Evolutionary conservation across 1,284 basidiomycete species (phyloP), one percentile per base, ranked within the genome.

Genomic region (Cryptococcus neoformans): DNA sequence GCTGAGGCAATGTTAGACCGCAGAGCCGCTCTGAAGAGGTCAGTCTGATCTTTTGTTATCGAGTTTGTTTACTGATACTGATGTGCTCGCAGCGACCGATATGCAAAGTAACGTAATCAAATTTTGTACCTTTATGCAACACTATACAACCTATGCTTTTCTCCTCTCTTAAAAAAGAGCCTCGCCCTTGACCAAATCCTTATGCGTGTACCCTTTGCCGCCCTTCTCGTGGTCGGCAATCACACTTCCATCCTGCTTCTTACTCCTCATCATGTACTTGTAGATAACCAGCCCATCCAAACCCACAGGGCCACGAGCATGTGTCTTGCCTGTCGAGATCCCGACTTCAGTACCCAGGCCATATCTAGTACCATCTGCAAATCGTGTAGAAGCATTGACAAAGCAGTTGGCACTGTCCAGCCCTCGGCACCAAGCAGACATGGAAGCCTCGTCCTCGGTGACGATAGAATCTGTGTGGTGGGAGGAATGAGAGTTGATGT

Each of bases 291-390:
- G 80, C 1, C 96, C 96, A 63, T 98, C 93, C 53, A 99, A 80
- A 0, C 96, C 96, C 1, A 99, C 96, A 0, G 96, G 96, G 2
- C 96, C 96, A 36, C 96, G 82, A 2, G 96, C 95, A 70, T 99
- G 96, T 54, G 96, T 97, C 68, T 91, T 87, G 2, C 93, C 93
- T 0, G 96, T 99, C 72, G 88, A 90, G 71, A 99, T 97, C 8
- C 96, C 96, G 1, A 99, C 95, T 78, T 99, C 96, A 1, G 96
- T 95, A 1, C 96, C 96, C 63, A 97, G 91, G 0, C 96, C 96
- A 76, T 93, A 99, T 55, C 96, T 80, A 78, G 95, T 98, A 1
- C 96, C 96, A 76, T 99, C 96, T 0, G 94, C 89, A 70, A 99
- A 99, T 48, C 96, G 84, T 7, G 96, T 96, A 62, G 87, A 90